Conservation (phyloP, 2,329 filamentous ascomycete genomes). For the Pestalotiopsis sp. region DNA sequence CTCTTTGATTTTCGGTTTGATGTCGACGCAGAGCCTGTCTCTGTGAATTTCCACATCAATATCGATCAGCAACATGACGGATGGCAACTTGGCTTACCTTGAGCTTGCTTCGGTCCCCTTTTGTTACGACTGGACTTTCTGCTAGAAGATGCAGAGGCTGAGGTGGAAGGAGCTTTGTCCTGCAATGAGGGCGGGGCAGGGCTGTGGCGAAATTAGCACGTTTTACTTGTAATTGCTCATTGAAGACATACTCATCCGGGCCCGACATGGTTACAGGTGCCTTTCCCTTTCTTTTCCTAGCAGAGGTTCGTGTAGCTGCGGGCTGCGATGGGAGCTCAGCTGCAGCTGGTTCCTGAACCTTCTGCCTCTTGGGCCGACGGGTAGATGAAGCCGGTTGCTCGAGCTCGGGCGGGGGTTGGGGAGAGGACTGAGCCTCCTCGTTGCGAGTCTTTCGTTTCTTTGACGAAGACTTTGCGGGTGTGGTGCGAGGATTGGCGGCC, state of each 20-base stretch:
- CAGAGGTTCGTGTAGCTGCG: slow-evolving; percentile 39
- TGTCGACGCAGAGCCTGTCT: slow-evolving; percentile 36
- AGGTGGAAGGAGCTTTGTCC: slow-evolving; percentile 50
- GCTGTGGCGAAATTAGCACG: slow-evolving; percentile 45
- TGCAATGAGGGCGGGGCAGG: slow-evolving; percentile 67
- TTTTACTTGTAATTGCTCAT: background rate
- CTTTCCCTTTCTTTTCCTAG: slow-evolving; percentile 64
- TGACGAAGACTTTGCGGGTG: slow-evolving; percentile 45
- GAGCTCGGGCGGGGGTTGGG: slow-evolving; percentile 33
- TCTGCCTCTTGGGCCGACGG: slow-evolving; percentile 73
- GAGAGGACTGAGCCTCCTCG: slow-evolving; percentile 52
- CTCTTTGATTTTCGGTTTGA: slow-evolving; percentile 56
- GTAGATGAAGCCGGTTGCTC: slow-evolving; percentile 38
- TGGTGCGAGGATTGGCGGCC: slow-evolving; percentile 42
- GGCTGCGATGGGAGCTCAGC: slow-evolving; percentile 27
- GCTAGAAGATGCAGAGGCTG: slow-evolving; percentile 65
- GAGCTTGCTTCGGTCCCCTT: slow-evolving; percentile 55
- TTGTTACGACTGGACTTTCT: slow-evolving; percentile 75
- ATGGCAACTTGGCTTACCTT: slow-evolving; percentile 35
- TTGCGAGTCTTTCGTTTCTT: slow-evolving; percentile 76
- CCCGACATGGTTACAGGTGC: slow-evolving; percentile 70
- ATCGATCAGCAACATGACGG: background rate
- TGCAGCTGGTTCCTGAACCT: slow-evolving; percentile 54
- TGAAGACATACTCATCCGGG: slow-evolving; percentile 59
- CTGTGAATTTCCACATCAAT: slow-evolving; percentile 25